These are phyloP conservation scores for Pontederia crassipes DNA, from an alignment of 176 grass and related monocot genomes.

Conservation along the genomic window DNA sequence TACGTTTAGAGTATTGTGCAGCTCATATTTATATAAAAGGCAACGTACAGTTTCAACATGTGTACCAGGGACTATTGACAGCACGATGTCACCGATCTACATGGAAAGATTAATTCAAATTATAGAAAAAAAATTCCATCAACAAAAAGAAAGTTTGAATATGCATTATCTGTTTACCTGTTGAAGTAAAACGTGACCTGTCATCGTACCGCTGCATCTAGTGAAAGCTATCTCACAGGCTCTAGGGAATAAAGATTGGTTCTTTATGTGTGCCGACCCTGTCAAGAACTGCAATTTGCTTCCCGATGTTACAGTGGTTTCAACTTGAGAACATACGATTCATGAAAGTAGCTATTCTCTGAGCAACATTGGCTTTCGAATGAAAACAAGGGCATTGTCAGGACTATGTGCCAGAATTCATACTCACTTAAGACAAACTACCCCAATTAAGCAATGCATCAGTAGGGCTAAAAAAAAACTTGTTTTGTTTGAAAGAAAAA, in stretches of 20 bases:
- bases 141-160: neutral
- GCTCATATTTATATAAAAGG: neutral
- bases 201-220: constrained; percentile 32
- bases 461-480: too few relatives aligned
- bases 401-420: too few relatives aligned
- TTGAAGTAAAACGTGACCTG: constrained; percentile 5
- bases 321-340: neutral
- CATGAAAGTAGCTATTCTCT: neutral
- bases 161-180: constrained; percentile 6
- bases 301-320: neutral
- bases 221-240: constrained; percentile 54
- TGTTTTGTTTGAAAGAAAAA: too few relatives aligned
- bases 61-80: constrained; percentile 13
- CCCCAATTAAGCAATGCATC: too few relatives aligned
- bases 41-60: constrained; percentile 18
- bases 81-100: constrained; percentile 21
- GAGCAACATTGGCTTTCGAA: too few relatives aligned
- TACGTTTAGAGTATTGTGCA: neutral
- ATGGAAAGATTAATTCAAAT: neutral
- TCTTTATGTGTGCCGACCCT: constrained; percentile 62
- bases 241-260: constrained; percentile 49
- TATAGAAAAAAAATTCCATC: neutral
- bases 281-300: constrained; percentile 55
- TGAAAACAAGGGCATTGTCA: too few relatives aligned
- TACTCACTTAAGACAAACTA: too few relatives aligned